A percentile compares a stretch with the other conserved stretches of the same genome.
phyloP scores from a whole-genome alignment of 768 basidiomycete species.

The Candolleomyces aberdarensis region DNA sequence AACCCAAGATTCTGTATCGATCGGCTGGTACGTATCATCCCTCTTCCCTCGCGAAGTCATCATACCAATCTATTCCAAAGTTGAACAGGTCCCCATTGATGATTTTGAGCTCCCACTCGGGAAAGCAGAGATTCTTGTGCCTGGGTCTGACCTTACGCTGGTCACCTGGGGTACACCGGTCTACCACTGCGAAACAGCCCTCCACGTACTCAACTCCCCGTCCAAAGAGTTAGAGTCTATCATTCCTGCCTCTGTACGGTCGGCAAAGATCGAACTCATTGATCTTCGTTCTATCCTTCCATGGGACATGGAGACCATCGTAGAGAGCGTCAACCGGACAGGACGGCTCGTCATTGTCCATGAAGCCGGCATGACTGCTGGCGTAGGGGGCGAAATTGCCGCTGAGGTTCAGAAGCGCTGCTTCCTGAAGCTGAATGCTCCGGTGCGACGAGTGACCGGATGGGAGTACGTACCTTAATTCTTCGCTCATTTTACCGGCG shows the following conservation, averaged over 20 bases:
- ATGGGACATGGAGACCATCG: constrained; percentile 80
- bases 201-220: constrained; percentile 70
- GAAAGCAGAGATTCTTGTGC: constrained; percentile 69
- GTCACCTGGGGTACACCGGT: constrained; percentile 93
- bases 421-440: constrained; percentile 85
- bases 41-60: neutral
- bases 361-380: constrained; percentile 84
- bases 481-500: neutral
- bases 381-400: constrained; percentile 90
- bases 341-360: constrained; percentile 87
- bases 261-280: constrained; percentile 81
- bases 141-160: constrained; percentile 84
- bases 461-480: constrained; percentile 78
- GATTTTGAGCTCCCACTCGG: constrained; percentile 85
- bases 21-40: constrained; percentile 56
- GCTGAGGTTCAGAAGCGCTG: constrained; percentile 87
- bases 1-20: constrained; percentile 90
- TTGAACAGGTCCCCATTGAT: constrained; percentile 90
- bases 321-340: constrained; percentile 81
- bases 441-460: constrained; percentile 80
- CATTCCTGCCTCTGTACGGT: constrained; percentile 62
- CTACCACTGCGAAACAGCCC: constrained; percentile 83
- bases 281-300: constrained; percentile 88
- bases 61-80: constrained; percentile 28
- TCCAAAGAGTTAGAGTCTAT: constrained; percentile 58